Evolutionary conservation across 495 filamentous ascomycete species (phyloP), one percentile per base, ranked within the genome.

Genomic region (Xeromyces bisporus): DNA sequence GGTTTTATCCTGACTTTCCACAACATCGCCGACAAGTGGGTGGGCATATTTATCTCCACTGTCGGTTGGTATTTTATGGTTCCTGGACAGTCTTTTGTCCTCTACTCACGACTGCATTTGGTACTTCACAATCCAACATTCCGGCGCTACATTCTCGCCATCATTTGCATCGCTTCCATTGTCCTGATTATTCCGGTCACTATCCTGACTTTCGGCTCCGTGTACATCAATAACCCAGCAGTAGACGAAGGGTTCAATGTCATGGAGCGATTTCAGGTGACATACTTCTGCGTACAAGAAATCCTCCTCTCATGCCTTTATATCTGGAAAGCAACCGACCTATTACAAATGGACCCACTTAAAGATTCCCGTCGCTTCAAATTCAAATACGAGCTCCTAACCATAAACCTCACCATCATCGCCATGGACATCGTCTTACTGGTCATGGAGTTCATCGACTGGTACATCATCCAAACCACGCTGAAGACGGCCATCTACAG

Each of bases 61-160:
- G 45, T 70, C 23, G 73, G 73, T 0, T 80, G 72, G 60, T 66
- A 60, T 28, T 40, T 50, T 23, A 75, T 77, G 71, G 69, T 79
- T 0, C 68, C 71, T 0, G 71, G 69, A 2, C 73, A 77, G 47
- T 71, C 71, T n/a, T 36, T 78, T 9, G 72, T 80, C 2, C 59
- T 80, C 7, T 80, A 69, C 41, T 77, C 73, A 2, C 67, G 75
- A 7, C 63, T 80, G 0, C 69, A 77, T 40, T 49, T 77, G 17
- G 55, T 80, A 12, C 53, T 66, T 5, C 58, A 62, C 25, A 64
- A 56, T 15, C 46, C 41, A 10, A 48, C 38, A n/a, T 33, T 62
- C 6, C 44, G 75, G 2, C 63, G 64, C n/a, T 42, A 48, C 16
- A 52, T 75, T 0, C 55, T 69, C 3, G 56, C 33, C 41, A 62